Conservation (phyloP, 2,329 filamentous ascomycete genomes). For the Aspergillus novofumigatus region DNA sequence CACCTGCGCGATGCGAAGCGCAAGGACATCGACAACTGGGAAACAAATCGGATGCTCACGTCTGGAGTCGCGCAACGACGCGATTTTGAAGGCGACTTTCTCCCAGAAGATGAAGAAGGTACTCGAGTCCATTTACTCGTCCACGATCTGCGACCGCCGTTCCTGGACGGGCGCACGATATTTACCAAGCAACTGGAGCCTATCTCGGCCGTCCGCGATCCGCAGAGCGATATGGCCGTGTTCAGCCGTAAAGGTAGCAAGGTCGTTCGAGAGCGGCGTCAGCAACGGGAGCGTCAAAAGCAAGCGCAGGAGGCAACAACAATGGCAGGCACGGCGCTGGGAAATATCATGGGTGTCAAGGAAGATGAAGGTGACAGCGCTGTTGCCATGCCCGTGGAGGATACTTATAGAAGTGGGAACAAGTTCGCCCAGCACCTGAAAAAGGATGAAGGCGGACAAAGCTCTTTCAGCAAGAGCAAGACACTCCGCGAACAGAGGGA, state of each 20-base stretch:
- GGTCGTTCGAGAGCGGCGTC: slow-evolving; percentile 84
- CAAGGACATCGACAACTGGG: slow-evolving; percentile 95
- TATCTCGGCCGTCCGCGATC: slow-evolving; percentile 84
- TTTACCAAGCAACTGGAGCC: slow-evolving; percentile 98
- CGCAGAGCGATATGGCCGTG: slow-evolving; percentile 97
- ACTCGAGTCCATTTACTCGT: slow-evolving; percentile 87
- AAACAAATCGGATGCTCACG: slow-evolving; percentile 96
- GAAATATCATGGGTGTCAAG: slow-evolving; percentile 93
- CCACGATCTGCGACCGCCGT: slow-evolving; percentile 89
- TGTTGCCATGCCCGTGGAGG: slow-evolving; percentile 68
- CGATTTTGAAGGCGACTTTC: slow-evolving; percentile 76
- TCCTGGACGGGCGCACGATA: slow-evolving; percentile 88
- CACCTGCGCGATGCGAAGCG: slow-evolving; percentile 57
- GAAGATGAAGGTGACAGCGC: slow-evolving; percentile 87
- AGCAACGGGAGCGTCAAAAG: slow-evolving; percentile 87
- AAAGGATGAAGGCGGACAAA: slow-evolving; percentile 74
- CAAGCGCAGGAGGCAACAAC: slow-evolving; percentile 95
- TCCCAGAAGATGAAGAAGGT: slow-evolving; percentile 77
- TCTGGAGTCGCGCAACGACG: slow-evolving; percentile 90
- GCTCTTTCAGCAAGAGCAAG: slow-evolving; percentile 90
- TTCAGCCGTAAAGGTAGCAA: slow-evolving; percentile 93
- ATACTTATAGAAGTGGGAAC: slow-evolving; percentile 60
- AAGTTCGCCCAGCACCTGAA: slow-evolving; percentile 93
- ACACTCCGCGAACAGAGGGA: slow-evolving; percentile 86
- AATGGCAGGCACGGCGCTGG: slow-evolving; percentile 82